Base-by-base conservation (phyloP, 1,139 yeast species). In the Hanseniaspora gamundiae region DNA sequence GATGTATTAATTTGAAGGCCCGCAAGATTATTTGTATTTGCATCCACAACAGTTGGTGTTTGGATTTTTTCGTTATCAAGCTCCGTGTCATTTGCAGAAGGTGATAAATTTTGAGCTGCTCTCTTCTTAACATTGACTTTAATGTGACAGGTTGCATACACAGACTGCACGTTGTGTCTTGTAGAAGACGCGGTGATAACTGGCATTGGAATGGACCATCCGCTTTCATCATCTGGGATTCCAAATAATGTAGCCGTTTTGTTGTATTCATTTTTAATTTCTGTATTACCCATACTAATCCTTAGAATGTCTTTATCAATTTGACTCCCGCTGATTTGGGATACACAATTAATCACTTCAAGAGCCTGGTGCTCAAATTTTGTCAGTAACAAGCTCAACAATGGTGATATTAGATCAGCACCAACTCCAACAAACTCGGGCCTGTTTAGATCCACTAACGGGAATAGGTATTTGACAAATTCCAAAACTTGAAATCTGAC, bases 181-280 rank as follows among this genome's bases (percentile, higher is more conserved):
- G 97, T 85, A 11, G 82, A 75, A 0, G 94, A 81, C 0, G 96
- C 86, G 0, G 94, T 80, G 30, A 84, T 77, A 0, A 88, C 84
- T 0, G 97, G 95, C 91, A 84, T 82, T 2, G 97, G 94, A 41
- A 93, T 79, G 0, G 96, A 80, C 99, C 99, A 93, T 1, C 99
- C 99, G 57, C 80, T 79, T n/a, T 85, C 95, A n/a, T 39, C 39
- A 48, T 87, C 95, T 0, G 98, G 98, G 20, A 88, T 80, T 14
- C 98, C 98, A 67, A 87, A 93, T 45, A 91, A 67, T 0, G 96
- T 86, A 0, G 94, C 91, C 1, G 94, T 80, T 52, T 76, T 78
- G 52, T 84, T 95, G 55, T 81, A 83, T 52, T 85, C 94, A 50
- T 82, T 84, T 53, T 81, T 76, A 55, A 82, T 69, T 2, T 85